Evolutionary conservation across 2,329 filamentous ascomycete genomes (phyloP).

Genomic region (Colletotrichum orchidophilum): DNA sequence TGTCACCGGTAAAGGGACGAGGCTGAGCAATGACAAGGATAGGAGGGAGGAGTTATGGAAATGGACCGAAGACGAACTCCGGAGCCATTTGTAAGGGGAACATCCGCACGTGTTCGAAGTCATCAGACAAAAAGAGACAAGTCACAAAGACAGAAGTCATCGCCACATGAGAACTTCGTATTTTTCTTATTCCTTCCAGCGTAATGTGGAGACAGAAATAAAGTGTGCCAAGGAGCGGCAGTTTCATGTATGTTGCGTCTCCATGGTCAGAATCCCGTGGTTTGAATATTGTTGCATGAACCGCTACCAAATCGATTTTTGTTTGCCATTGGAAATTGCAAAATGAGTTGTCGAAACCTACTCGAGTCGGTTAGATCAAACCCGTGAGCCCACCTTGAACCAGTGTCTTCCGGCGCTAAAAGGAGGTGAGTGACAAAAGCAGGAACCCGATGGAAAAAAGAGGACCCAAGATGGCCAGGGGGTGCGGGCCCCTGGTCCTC

Average conservation of each 20-base stretch:
- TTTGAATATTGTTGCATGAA: neutral
- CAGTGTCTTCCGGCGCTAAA: neutral
- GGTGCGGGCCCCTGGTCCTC: neutral
- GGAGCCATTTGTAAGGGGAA: slow-evolving; percentile 17
- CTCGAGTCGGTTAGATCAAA: neutral
- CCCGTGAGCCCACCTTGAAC: neutral
- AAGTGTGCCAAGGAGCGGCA: neutral
- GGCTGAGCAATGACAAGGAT: slow-evolving; percentile 37
- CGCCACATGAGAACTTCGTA: neutral
- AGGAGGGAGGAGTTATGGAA: slow-evolving; percentile 44
- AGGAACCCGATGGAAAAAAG: neutral
- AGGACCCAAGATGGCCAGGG: neutral
- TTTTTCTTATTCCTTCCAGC: neutral
- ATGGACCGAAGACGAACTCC: slow-evolving; percentile 47
- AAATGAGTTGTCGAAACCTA: neutral
- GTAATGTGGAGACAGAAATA: slow-evolving; percentile 8
- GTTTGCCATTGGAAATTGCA: slow-evolving; percentile 19
- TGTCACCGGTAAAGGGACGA: slow-evolving; percentile 36
- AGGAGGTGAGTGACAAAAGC: neutral
- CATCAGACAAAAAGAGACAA: neutral
- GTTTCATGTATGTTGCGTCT: slow-evolving; percentile 18
- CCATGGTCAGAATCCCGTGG: neutral
- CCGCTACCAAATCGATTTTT: slow-evolving; percentile 11
- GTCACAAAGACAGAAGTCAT: no score
- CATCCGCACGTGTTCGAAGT: neutral